Base-by-base conservation (phyloP, 2,329 filamentous ascomycete genomes). In the Penicillium sp. region DNA sequence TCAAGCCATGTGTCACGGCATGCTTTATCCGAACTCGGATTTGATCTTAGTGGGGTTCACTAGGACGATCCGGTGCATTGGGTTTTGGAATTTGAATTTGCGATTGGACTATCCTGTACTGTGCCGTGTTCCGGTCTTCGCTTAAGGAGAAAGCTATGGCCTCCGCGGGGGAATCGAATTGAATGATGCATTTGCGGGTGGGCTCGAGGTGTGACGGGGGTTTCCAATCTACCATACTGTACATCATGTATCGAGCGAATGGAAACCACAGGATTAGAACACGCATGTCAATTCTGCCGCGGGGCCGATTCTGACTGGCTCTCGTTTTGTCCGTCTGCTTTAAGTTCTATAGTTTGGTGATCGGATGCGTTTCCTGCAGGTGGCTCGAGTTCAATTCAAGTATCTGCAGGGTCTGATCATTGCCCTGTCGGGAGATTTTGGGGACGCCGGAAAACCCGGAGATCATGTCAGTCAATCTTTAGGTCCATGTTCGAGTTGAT, bases 331-430 rank as follows among this genome's bases (percentile, higher is more conserved):
- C 14, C 23, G 9, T 33, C 20, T 25, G 26, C 22, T 51, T 51
- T 51, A 25, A 22, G 22, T 52, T 52, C 50, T 52, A 46, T 52
- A 40, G 50, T 27, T 46, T 35, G 50, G 23, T 52, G 50, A 46
- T 52, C 50, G 14, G 14, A 45, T 45, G 50, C 26, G 50, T 27
- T 23, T 31, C 20, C 40, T 42, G 29, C 41, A 35, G 43, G 31
- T 29, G 11, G 37, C 42, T n/a, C 20, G 26, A 14, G 18, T 33
- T 37, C 20, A 8, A 26, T 50, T n/a, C 20, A 47, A 20, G 18
- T 33, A 26, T 27, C 48, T 31, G 35, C 48, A 43, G 44, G 44
- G 48, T 50, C 47, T 29, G 48, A 50, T 50, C 48, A 9, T 43
- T 50, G 25, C 33, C 33, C 18, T 46, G 27, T 31, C 27, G 15